Evolutionary conservation across 2,329 filamentous ascomycete species (phyloP), one percentile per base, ranked within the genome.

Genomic region (Talaromyces albobiverticillius): DNA sequence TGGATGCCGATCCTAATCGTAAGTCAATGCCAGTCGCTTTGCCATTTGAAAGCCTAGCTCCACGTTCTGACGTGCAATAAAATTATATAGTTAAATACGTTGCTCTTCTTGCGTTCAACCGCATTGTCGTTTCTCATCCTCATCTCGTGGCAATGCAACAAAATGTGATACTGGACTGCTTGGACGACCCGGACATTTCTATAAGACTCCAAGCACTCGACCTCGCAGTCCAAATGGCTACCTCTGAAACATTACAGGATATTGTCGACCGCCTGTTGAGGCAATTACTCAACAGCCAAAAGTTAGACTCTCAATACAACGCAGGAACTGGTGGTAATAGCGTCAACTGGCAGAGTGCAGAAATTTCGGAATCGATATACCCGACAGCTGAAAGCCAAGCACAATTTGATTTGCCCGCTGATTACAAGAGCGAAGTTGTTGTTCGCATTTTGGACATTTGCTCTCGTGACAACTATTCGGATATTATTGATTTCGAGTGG

Each of bases 101-200:
- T 63, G 93, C 94, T 1, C 77, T 99, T 48, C 80, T 99, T 57
- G 93, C 94, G 1, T 95, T 99, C 73, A 95, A 95, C 69, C 93
- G 92, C 68, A 96, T 99, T 62, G 93, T 96, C 26, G 72, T 82
- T 18, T 94, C 92, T 0, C 92, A 99, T 68, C 88, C 93, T 2
- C 85, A 87, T 67, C 81, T 99, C 29, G 94, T 99, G 25, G 86
- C 90, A 4, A 83, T 93, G 67, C 94, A 99, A 67, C 90, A 96
- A 69, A 93, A 97, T 71, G 93, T 97, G 46, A 96, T 99, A 59
- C 79, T 99, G 68, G 88, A 95, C 64, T 99, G 94, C 68, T 90
- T 99, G 63, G 94, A 97, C 69, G 95, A 95, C 69, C 81, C 89
- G 0, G 94, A 99, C 65, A 94, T 99, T 57, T 96, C 92, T 4